These are phyloP conservation scores for Penicillium sp. DNA, from an alignment of 2,329 filamentous ascomycete species.

Conservation along the genomic window DNA sequence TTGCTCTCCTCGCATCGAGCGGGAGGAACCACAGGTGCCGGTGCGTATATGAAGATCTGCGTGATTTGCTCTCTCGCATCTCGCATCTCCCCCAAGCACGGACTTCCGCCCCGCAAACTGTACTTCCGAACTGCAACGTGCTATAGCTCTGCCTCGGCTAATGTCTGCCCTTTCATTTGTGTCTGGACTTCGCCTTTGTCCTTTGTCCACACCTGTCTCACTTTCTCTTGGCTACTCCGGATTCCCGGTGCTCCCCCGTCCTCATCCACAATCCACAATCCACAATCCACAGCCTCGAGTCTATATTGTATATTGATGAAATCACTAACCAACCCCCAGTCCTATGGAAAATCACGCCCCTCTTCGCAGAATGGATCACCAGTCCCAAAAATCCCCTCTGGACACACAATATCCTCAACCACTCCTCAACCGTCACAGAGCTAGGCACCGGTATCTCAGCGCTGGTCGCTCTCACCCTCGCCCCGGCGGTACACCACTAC, in stretches of 20 bases:
- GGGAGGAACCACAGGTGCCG: constrained; percentile 73
- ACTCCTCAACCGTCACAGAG: constrained; percentile 68
- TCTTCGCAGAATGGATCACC: constrained; percentile 78
- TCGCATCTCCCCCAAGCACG: constrained; percentile 6
- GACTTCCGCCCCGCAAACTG: constrained; percentile 3
- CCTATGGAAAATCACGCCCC: constrained; percentile 86
- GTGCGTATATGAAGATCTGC: constrained; percentile 36
- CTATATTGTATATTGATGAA: neutral
- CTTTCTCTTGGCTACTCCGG: constrained; percentile 3
- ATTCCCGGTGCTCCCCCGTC: neutral
- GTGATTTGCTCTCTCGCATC: neutral
- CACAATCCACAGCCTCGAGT: neutral
- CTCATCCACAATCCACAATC: neutral
- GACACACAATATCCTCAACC: constrained; percentile 53
- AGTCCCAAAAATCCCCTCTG: constrained; percentile 63
- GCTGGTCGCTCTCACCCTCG: constrained; percentile 70
- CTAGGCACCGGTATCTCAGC: constrained; percentile 87
- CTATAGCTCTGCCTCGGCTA: constrained; percentile 3
- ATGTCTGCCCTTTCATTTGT: constrained; percentile 4
- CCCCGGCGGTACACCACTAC: constrained; percentile 63
- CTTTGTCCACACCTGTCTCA: neutral
- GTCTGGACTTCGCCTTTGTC: neutral
- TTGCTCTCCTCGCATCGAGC: constrained; percentile 75
- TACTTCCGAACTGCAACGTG: neutral
- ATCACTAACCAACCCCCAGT: constrained; percentile 53